Evolutionary conservation across 176 grass and related monocot species (phyloP), one percentile per base, ranked within the genome.

Genomic region (Zoysia japonica): DNA sequence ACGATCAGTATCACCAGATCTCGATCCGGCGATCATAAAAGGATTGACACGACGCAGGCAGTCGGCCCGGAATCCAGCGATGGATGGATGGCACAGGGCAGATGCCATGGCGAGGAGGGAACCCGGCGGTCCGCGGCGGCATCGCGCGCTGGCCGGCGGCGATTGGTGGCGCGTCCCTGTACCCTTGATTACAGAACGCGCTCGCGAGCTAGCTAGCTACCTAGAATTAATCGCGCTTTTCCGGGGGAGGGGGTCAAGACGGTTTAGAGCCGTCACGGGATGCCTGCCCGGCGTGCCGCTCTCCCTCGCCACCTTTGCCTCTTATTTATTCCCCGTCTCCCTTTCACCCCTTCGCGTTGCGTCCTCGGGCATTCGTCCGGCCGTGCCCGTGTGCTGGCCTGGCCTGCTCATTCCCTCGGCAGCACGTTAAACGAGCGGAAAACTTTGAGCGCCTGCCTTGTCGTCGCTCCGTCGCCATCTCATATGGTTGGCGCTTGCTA

Each of bases 201-300:
- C 47, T 15, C 1, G 60, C 60, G 5, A 43, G 39, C 38, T 9
- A 10, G 61, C 46, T 51, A 65, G 75, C 20, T 77, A 38, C 38
- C 72, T 59, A 17, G 77, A 89, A 71, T 76, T 85, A 47, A 80
- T 69, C 75, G 4, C 64, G 51, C 36, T 43, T 28, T 11, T 17
- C 6, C 7, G 17, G 3, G 9, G 5, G 8, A 5, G 7, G 47
- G 20, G 78, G 89, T 81, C 83, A 82, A 85, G 61, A 71, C 41
- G 79, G 65, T 75, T 88, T 82, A 91, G 78, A 5, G 82, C 48
- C 56, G 43, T 91, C 89, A 91, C 89, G 86, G 76, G 89, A 88
- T 72, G 80, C 86, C 83, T 78, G 76, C 47, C 62, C 78, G 85
- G 48, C 8, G 44, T 47, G 82, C 78, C 82, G 85, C 79, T 57